Evolutionary conservation across 495 filamentous ascomycete species (phyloP).

Genomic region (Delitschia confertaspora): DNA sequence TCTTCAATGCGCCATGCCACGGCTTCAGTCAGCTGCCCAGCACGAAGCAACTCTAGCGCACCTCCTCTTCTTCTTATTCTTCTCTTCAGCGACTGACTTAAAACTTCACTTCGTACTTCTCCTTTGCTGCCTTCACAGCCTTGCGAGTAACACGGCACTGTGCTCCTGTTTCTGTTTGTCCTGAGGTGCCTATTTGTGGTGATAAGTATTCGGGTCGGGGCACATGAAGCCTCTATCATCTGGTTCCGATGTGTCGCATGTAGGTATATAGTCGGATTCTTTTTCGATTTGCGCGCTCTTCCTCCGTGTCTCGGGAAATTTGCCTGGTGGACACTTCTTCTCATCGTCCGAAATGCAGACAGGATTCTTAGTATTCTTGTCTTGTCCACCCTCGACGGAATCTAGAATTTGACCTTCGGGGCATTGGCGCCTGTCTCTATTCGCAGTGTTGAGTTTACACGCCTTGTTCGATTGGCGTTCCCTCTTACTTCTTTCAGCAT

Average conservation of each 20-base stretch:
- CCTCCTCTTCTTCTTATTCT: not conserved
- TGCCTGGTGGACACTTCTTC: not conserved
- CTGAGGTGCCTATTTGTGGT: not conserved
- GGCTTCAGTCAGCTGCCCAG: not conserved
- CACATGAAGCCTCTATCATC: no score
- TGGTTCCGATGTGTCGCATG: no score
- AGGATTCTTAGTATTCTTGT: slow-evolving; percentile 8
- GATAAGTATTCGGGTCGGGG: slow-evolving; percentile 1
- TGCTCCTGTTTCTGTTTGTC: not conserved
- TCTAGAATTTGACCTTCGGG: slow-evolving; percentile 3
- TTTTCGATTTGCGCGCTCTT: slow-evolving; percentile 1
- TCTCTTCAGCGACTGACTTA: slow-evolving; percentile 3
- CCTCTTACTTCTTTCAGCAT: no score
- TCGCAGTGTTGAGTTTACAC: no score
- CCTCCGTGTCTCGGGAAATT: not conserved
- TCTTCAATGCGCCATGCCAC: not conserved
- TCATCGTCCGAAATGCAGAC: slow-evolving; percentile 2
- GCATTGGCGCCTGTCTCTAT: no score
- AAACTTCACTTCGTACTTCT: slow-evolving; percentile 5
- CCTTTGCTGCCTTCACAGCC: not conserved
- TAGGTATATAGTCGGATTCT: no score
- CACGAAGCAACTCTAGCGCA: slow-evolving; percentile 1
- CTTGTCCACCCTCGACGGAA: slow-evolving; percentile 3
- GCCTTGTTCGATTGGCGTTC: no score
- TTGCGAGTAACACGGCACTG: slow-evolving; percentile 1